These are phyloP conservation scores for Zygosaccharomyces bisporus DNA, from an alignment of 805 yeast species.

Conservation along the genomic window DNA sequence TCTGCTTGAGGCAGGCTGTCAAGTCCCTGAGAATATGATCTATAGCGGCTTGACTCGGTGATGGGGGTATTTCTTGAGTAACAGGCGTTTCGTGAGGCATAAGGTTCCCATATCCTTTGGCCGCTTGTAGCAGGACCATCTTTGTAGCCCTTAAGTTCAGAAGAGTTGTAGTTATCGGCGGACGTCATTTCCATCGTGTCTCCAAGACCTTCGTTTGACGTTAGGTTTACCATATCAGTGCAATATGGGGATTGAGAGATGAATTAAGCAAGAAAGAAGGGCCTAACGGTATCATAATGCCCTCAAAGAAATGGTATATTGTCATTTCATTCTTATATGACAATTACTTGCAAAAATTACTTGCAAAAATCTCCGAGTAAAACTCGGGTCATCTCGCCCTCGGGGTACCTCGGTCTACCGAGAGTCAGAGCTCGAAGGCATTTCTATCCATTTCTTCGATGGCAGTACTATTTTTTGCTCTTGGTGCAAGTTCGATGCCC, in stretches of 20 bases:
- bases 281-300: no score
- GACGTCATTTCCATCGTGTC: neutral
- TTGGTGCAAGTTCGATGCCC: neutral
- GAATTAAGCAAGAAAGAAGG: no score
- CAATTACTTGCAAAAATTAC: neutral
- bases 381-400: neutral
- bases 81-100: neutral
- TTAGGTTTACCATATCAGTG: no score
- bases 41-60: neutral
- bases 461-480: constrained; percentile 6
- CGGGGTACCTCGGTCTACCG: neutral
- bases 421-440: no score
- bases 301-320: neutral
- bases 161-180: neutral
- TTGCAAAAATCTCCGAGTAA: neutral
- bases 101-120: neutral
- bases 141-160: neutral
- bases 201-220: neutral
- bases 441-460: no score
- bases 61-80: neutral
- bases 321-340: neutral
- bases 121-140: neutral
- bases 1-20: neutral
- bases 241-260: no score
- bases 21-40: neutral